phyloP scores from a whole-genome alignment of 2,329 filamentous ascomycete genomes.

The Rutstroemia sydowiana region DNA sequence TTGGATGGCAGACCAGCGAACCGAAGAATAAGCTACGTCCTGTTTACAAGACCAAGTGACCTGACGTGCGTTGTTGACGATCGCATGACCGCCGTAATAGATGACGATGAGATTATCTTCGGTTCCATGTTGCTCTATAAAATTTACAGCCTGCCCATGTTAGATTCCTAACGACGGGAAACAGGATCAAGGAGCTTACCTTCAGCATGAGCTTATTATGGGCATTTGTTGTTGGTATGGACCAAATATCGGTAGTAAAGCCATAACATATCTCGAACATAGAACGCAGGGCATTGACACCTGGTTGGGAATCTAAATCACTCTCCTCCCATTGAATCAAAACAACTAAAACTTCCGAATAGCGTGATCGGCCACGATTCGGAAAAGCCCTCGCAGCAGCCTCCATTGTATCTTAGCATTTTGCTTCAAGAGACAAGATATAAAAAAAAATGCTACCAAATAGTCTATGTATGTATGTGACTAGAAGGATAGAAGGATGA shows the following conservation, averaged over 20 bases:
- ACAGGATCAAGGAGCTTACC: constrained; percentile 3
- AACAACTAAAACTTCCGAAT: constrained; percentile 19
- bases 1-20: constrained; percentile 20
- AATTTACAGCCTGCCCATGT: constrained; percentile 14
- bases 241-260: constrained; percentile 20
- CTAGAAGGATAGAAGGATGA: neutral
- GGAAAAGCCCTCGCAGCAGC: constrained; percentile 21
- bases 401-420: constrained; percentile 13
- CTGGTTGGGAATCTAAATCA: constrained; percentile 15
- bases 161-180: neutral
- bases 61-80: constrained; percentile 16
- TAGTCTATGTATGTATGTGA: neutral
- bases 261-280: constrained; percentile 19
- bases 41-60: constrained; percentile 16
- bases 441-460: neutral
- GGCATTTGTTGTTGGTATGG: constrained; percentile 19
- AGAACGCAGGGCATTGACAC: constrained; percentile 16
- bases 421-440: constrained; percentile 2
- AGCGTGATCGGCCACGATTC: constrained; percentile 18
- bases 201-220: constrained; percentile 21
- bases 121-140: constrained; percentile 16
- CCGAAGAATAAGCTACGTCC: constrained; percentile 11
- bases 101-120: constrained; percentile 20
- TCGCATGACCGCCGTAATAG: constrained; percentile 22
- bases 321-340: constrained; percentile 23